phyloP scores from a whole-genome alignment of 345 rosid genomes.

The Aquilaria sinensis region DNA sequence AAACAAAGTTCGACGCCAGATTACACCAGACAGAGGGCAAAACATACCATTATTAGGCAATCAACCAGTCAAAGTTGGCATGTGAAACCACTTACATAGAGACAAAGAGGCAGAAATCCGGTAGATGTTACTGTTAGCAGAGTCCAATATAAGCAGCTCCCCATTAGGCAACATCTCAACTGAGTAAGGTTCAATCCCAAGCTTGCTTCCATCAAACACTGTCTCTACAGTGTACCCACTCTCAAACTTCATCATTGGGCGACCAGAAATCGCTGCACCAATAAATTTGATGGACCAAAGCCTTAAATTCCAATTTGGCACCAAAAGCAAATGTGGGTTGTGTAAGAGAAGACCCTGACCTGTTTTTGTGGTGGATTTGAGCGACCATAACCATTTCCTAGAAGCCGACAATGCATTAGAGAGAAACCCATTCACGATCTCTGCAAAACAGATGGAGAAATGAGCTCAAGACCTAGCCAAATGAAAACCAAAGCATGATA shows the following conservation, averaged over 20 bases:
- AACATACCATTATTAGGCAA: no score
- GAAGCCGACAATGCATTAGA: conserved; percentile 61
- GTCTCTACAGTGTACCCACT: conserved; percentile 95
- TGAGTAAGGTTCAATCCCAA: conserved; percentile 82
- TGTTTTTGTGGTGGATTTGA: conserved; percentile 85
- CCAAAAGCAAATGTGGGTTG: conserved; percentile 8
- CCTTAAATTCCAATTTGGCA: conserved; percentile 12
- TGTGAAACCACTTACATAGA: conserved; percentile 51
- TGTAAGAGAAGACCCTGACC: conserved; percentile 42
- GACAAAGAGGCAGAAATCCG: conserved; percentile 85
- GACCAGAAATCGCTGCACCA: conserved; percentile 58
- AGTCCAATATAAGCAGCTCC: conserved; percentile 84
- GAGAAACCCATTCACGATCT: conserved; percentile 70
- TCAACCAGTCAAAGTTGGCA: no score
- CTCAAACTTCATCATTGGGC: conserved; percentile 94
- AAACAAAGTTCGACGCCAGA: no score
- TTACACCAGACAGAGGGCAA: no score
- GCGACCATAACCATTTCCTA: conserved; percentile 92
- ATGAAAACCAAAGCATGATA: conserved; percentile 7
- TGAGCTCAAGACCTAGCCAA: conserved; percentile 15
- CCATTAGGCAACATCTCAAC: conserved; percentile 80
- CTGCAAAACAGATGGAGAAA: conserved; percentile 37
- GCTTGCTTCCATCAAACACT: conserved; percentile 97
- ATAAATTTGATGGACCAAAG: conserved; percentile 8
- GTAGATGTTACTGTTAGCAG: conserved; percentile 87